A percentile compares a stretch with the other conserved stretches of the same genome.
Conservation (phyloP, 2,329 filamentous ascomycete genomes). For the Aspergillus flavus region DNA sequence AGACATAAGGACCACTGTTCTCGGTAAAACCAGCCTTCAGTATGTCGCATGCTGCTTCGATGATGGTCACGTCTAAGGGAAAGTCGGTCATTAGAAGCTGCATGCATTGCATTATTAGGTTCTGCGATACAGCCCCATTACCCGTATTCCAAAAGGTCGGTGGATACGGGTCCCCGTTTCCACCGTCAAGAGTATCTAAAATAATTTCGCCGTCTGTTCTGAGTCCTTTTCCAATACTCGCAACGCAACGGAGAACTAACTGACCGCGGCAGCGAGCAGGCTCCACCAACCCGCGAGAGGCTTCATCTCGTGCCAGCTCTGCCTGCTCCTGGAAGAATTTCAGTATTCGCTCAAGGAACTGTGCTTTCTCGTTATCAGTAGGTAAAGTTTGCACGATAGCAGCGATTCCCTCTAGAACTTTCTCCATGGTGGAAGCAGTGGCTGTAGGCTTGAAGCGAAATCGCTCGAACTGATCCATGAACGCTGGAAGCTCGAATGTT, state of each 20-base stretch:
- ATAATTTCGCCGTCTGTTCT: slow-evolving; percentile 39
- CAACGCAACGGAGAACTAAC: slow-evolving; percentile 42
- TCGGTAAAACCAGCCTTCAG: slow-evolving; percentile 51
- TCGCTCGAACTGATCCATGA: slow-evolving; percentile 45
- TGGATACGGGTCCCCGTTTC: slow-evolving; percentile 31
- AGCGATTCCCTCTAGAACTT: slow-evolving; percentile 48
- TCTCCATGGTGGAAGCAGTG: slow-evolving; percentile 42
- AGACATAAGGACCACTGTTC: slow-evolving; percentile 46
- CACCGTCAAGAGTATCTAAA: slow-evolving; percentile 34
- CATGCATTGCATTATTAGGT: slow-evolving; percentile 44
- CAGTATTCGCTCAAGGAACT: slow-evolving; percentile 42
- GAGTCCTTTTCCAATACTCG: slow-evolving; percentile 45
- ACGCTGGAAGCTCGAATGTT: slow-evolving; percentile 44
- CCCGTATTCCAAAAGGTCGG: slow-evolving; percentile 43
- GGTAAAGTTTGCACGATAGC: slow-evolving; percentile 46
- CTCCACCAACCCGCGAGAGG: slow-evolving; percentile 33
- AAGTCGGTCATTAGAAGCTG: slow-evolving; percentile 44
- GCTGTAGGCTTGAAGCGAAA: slow-evolving; percentile 42
- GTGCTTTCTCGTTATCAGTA: slow-evolving; percentile 43
- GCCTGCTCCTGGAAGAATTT: slow-evolving; percentile 41
- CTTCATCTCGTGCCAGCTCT: slow-evolving; percentile 35
- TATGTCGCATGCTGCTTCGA: slow-evolving; percentile 50
- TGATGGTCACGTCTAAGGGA: slow-evolving; percentile 43
- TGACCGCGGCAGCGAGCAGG: slow-evolving; percentile 37
- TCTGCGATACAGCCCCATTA: slow-evolving; percentile 34